Percentiles rank a stretch among this genome's conserved stretches.
phyloP scores from a whole-genome alignment of 192 early-diverging fungal genomes.

The Entomortierella lignicola region DNA sequence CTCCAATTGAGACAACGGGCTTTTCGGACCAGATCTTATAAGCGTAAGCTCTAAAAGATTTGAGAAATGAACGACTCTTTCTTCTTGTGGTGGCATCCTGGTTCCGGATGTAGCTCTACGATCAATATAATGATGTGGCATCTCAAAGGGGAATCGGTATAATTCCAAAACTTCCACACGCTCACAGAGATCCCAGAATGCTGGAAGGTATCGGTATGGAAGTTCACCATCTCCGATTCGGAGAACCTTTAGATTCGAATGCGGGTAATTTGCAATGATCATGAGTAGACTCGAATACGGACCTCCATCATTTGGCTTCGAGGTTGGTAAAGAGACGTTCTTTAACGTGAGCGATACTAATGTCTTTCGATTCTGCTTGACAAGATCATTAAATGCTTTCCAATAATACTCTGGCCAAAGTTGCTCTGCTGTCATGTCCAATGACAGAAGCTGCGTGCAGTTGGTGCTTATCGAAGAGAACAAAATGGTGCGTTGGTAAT shows the following conservation, averaged over 20 bases:
- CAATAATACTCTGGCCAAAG: neutral
- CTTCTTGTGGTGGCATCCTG: neutral
- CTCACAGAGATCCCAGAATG: constrained; percentile 11
- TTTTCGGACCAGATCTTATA: neutral
- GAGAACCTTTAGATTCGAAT: neutral
- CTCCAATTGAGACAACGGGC: neutral
- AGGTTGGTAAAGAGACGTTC: neutral
- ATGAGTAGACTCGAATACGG: neutral
- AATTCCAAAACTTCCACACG: neutral
- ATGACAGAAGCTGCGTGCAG: neutral
- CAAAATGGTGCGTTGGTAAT: too few relatives aligned
- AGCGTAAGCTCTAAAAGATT: constrained; percentile 10
- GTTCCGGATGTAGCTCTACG: neutral
- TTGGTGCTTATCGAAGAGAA: neutral
- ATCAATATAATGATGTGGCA: too few relatives aligned
- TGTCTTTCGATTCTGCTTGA: neutral
- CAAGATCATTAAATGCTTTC: neutral
- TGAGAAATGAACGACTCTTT: neutral
- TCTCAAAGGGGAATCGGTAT: neutral
- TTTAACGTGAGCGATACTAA: neutral
- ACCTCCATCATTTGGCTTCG: neutral
- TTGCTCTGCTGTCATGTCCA: neutral
- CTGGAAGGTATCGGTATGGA: neutral
- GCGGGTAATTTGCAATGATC: neutral
- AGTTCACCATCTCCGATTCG: neutral